A percentile compares a stretch with the other conserved stretches of the same genome.
These are phyloP conservation scores for Actinomortierella wolfii DNA, from an alignment of 371 early-diverging fungal genomes.

Conservation along the genomic window DNA sequence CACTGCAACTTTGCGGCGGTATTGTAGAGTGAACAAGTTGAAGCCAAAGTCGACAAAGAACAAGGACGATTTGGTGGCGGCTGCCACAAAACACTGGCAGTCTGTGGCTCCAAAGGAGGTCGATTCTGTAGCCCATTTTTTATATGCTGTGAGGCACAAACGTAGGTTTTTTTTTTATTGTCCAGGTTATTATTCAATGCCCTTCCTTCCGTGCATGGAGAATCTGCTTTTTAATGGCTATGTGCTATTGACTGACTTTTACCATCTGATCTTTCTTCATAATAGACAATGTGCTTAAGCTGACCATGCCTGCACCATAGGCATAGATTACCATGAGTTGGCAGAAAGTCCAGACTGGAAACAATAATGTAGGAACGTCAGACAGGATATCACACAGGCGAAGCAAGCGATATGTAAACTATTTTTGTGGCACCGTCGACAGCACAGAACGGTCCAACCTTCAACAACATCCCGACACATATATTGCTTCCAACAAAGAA, in stretches of 20 bases:
- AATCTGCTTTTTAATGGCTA: background rate
- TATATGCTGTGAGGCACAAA: slow-evolving; percentile 43
- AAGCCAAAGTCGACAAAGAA: slow-evolving; percentile 26
- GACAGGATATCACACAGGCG: too few species aligned
- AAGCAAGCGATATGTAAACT: too few species aligned
- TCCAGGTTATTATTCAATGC: background rate
- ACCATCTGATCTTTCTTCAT: background rate
- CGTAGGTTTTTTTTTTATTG: slow-evolving; percentile 17
- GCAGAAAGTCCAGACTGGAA: background rate
- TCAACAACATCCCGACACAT: too few species aligned
- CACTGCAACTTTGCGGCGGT: slow-evolving; percentile 30
- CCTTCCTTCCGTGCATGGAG: background rate
- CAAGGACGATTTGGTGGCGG: slow-evolving; percentile 24
- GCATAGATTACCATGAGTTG: too few species aligned
- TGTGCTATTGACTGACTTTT: background rate
- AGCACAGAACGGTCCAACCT: too few species aligned
- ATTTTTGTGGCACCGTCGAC: too few species aligned
- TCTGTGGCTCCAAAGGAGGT: slow-evolving; percentile 19
- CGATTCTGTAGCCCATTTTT: slow-evolving; percentile 41
- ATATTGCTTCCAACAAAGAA: too few species aligned
- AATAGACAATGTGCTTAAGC: slow-evolving; percentile 22
- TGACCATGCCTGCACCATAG: slow-evolving; percentile 21
- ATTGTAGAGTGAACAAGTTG: slow-evolving; percentile 41
- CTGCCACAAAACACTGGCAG: slow-evolving; percentile 29
- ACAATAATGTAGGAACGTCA: background rate